These are phyloP conservation scores for Termitomyces bulborhizus DNA, from an alignment of 768 basidiomycete genomes.

Conservation along the genomic window DNA sequence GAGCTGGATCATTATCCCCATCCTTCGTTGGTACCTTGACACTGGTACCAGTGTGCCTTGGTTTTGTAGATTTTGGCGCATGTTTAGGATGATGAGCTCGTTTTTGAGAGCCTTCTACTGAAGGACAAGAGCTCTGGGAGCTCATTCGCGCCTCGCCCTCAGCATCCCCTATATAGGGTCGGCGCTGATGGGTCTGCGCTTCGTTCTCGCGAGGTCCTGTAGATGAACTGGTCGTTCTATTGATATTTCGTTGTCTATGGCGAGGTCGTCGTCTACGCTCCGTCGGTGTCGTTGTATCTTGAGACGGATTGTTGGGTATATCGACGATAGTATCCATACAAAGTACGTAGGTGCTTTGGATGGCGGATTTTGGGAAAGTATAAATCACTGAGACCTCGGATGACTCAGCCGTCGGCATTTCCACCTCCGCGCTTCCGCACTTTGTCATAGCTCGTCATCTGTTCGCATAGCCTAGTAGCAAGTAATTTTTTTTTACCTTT, in stretches of 20 bases:
- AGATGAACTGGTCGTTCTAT: background rate
- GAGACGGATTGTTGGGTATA: constrained; percentile 3
- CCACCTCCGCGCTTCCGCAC: too few species aligned
- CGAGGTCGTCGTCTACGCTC: constrained; percentile 3
- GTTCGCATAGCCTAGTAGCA: too few species aligned
- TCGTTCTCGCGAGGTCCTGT: constrained; percentile 5
- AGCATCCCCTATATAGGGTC: constrained; percentile 1
- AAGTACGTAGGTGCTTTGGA: background rate
- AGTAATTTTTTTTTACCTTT: too few species aligned
- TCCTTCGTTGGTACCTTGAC: background rate
- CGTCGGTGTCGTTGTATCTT: background rate
- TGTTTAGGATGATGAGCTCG: constrained; percentile 2
- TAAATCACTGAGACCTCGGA: background rate
- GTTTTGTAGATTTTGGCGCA: background rate
- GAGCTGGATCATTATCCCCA: background rate
- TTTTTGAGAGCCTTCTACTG: background rate
- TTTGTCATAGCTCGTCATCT: too few species aligned
- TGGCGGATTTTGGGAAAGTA: too few species aligned
- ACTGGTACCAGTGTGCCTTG: background rate
- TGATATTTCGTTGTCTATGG: constrained; percentile 6
- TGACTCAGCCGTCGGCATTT: background rate
- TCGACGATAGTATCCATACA: constrained; percentile 10
- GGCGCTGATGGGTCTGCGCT: background rate
- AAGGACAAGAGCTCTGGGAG: constrained; percentile 1
- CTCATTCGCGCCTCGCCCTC: constrained; percentile 1